phyloP scores from a whole-genome alignment of 2,329 filamentous ascomycete genomes.

The Cordyceps cicadae region DNA sequence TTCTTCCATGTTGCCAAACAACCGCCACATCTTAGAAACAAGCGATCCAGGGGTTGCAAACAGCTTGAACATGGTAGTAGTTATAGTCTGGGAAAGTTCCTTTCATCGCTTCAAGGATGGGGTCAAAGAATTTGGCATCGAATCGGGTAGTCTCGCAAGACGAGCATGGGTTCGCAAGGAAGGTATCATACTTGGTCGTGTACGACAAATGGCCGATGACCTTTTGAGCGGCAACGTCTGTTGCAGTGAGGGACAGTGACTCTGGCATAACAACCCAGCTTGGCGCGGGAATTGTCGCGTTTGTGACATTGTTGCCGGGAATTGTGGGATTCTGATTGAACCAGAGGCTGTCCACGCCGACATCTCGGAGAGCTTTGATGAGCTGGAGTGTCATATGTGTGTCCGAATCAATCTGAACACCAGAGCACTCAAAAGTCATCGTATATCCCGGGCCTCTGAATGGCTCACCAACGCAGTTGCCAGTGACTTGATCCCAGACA shows the following conservation, averaged over 20 bases:
- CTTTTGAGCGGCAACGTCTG: constrained; percentile 24
- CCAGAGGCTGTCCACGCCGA: constrained; percentile 31
- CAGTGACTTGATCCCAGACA: constrained; percentile 30
- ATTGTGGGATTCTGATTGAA: constrained; percentile 33
- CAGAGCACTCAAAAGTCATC: constrained; percentile 29
- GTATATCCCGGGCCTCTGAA: constrained; percentile 28
- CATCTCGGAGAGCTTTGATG: constrained; percentile 30
- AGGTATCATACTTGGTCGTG: constrained; percentile 30
- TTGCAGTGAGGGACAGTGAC: constrained; percentile 27
- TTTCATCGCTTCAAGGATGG: constrained; percentile 30
- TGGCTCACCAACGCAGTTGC: constrained; percentile 25
- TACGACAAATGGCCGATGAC: constrained; percentile 28
- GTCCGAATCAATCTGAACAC: constrained; percentile 30
- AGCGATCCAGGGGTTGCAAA: constrained; percentile 32
- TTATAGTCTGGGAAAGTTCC: constrained; percentile 31
- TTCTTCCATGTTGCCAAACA: constrained; percentile 5
- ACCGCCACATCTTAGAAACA: constrained; percentile 19
- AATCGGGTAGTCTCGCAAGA: constrained; percentile 29
- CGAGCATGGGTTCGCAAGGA: constrained; percentile 28
- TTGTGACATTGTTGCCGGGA: constrained; percentile 24
- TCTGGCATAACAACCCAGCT: constrained; percentile 34
- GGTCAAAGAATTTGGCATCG: constrained; percentile 28
- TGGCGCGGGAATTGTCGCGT: constrained; percentile 18
- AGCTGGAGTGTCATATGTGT: constrained; percentile 32
- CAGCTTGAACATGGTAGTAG: constrained; percentile 29